Conservation (phyloP, 225 moss, liverwort and hornwort genomes). For the Ulota crispa region DNA sequence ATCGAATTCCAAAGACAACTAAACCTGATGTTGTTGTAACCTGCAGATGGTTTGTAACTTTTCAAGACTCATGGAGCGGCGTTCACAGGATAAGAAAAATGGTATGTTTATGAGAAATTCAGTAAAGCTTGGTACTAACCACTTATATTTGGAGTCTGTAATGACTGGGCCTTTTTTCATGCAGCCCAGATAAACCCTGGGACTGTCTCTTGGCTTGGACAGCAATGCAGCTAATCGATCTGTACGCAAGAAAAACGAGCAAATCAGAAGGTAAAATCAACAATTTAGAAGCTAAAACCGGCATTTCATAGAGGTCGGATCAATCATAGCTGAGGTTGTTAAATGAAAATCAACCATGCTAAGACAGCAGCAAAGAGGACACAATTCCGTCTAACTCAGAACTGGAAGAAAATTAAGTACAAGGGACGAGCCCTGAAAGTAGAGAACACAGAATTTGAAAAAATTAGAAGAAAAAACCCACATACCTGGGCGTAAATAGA, state of each 20-base stretch:
- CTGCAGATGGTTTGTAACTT: background rate
- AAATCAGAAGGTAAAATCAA: slow-evolving; percentile 14
- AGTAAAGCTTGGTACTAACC: slow-evolving; percentile 44
- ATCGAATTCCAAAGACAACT: background rate
- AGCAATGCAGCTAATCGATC: slow-evolving; percentile 85
- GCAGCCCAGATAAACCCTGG: slow-evolving; percentile 90
- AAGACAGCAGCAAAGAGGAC: background rate
- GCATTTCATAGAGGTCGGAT: background rate
- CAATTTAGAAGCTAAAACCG: slow-evolving; percentile 3
- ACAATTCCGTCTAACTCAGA: background rate
- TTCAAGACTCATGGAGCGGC: background rate
- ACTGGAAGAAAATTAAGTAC: background rate
- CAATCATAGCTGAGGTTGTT: background rate
- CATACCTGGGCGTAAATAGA: slow-evolving; percentile 88
- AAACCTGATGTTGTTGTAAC: background rate
- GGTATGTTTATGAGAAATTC: background rate
- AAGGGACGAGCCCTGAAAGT: slow-evolving; percentile 6
- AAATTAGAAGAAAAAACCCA: background rate
- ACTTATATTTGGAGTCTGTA: slow-evolving; percentile 68
- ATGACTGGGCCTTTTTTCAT: slow-evolving; percentile 96
- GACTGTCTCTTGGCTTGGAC: slow-evolving; percentile 55
- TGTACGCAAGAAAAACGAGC: slow-evolving; percentile 26
- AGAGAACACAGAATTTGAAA: background rate
- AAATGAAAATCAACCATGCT: background rate
- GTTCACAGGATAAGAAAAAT: background rate